Base-by-base conservation (phyloP, 2,329 filamentous ascomycete species). In the Fonsecaea nubica region DNA sequence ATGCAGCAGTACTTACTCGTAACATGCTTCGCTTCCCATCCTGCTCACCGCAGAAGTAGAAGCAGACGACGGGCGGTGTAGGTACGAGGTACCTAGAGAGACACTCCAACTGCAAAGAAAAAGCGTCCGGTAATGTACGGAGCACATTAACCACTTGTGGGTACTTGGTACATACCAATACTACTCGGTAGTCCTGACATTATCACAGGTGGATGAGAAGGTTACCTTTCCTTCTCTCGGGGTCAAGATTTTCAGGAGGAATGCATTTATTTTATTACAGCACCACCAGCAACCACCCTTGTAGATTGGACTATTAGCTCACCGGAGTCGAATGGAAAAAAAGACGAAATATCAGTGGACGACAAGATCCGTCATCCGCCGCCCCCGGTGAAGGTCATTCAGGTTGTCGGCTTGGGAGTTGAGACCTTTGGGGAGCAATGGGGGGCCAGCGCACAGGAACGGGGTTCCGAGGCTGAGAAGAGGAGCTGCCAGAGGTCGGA, bases 351-450 rank as follows among this genome's bases (percentile, higher is more conserved):
- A n/a, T 61, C 33, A 53, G 36, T 61, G 58, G 58, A 30, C 18
- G 18, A 54, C n/a, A n/a, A 52, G 35, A 53, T 61, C 58, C 58
- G 58, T n/a, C 13, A 48, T 61, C 58, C 58, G 58, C 58, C 48
- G 30, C 30, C 45, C 45, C 58, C 58, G 40, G 58, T 61, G 33
- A 12, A 5, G 30, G 55, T 25, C 36, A 5, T 12, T 58, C 55
- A 45, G 42, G 10, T 59, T 40, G 57, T 13, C 33, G 30, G 30
- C 36, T 42, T 52, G 40, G 32, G 57, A 33, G 42, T 45, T 50
- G 57, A 35, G 57, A 30, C 15, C 4, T 15, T 48, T 52, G 10
- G 57, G 38, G 30, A 3, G 57, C 57, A n/a, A 21, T 52, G 10
- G 57, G 38, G 30, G 8, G 57, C 57, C 32, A 21, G 57, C 45